phyloP scores from a whole-genome alignment of 106 monocot species.

The Ottelia alismoides region DNA sequence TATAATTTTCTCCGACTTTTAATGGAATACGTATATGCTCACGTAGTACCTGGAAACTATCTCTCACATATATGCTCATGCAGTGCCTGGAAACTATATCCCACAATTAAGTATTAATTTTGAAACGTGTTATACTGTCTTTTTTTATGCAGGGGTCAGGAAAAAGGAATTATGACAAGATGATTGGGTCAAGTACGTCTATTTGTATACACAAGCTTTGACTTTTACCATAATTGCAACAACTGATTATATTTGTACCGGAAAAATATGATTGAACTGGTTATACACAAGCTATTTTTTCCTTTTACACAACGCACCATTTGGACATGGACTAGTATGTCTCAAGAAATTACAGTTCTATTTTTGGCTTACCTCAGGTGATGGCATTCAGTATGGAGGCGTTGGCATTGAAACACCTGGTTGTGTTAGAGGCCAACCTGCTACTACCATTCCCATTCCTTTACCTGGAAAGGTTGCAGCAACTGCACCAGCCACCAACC shows the following conservation, averaged over 20 bases:
- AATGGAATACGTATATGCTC: background rate
- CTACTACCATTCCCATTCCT: background rate
- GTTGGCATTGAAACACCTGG: background rate
- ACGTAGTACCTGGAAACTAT: background rate
- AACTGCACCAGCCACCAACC: constrained; percentile 7
- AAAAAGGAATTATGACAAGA: constrained; percentile 6
- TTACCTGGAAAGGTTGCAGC: background rate
- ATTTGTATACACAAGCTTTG: background rate
- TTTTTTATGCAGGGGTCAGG: constrained; percentile 3
- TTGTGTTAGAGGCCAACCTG: too few relatives aligned
- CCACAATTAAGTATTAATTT: background rate
- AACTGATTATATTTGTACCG: too few relatives aligned
- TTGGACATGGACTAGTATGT: background rate
- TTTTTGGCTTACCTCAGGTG: background rate
- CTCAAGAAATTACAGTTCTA: background rate
- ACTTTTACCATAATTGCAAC: too few relatives aligned
- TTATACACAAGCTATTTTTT: background rate
- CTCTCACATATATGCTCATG: background rate
- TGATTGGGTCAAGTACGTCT: background rate
- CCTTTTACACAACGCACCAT: background rate
- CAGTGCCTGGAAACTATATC: background rate
- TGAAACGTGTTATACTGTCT: background rate
- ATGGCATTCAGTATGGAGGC: background rate
- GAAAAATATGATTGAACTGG: too few relatives aligned
- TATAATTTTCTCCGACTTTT: background rate